Base-by-base conservation (phyloP, 2,329 filamentous ascomycete genomes). In the Colletotrichum sp. region DNA sequence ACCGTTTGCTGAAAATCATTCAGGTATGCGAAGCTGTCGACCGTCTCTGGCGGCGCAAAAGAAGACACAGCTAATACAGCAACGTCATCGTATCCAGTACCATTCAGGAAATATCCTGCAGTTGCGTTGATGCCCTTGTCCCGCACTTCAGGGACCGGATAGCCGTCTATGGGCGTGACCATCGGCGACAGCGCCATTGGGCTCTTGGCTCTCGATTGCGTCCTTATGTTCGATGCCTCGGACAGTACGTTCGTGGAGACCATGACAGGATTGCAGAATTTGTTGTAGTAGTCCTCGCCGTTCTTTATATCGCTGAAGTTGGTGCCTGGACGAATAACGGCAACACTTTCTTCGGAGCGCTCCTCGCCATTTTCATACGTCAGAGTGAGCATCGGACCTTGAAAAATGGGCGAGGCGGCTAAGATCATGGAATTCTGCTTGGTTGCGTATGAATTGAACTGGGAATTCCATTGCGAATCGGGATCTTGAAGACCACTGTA, bases 401-500 rank as follows among this genome's bases (percentile, higher is more conserved):
- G 77, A 77, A 79, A 84, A 18, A 78, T 77, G 12, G 81, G 65
- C 15, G 78, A 80, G 3, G 77, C 78, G 6, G 80, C 81, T 8
- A 84, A 56, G 58, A 76, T 77, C 8, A 79, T 74, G 10, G 72
- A 65, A 2, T 73, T 76, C 3, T 70, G 56, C 1, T 80, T 81
- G 12, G 74, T 77, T 10, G 82, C 81, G 55, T 82, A 82, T 3
- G 66, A 78, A 39, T 77, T 79, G 74, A 85, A 82, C 25, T 79
- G 78, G 3, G 78, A 71, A 69, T 81, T 86, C 82, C 88, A 93
- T 74, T 91, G 84, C 25, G 90, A 90, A 81, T 92, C 91, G 1
- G 85, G 85, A 77, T 92, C 91, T 77, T 92, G 91, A 32, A 88
- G 85, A 36, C 82, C 84, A 70, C 89, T 88, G 68, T 81, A 81